Evolutionary conservation across 169 alveolate species (phyloP).

Genomic region (Pseudocohnilembus persalinus): DNA sequence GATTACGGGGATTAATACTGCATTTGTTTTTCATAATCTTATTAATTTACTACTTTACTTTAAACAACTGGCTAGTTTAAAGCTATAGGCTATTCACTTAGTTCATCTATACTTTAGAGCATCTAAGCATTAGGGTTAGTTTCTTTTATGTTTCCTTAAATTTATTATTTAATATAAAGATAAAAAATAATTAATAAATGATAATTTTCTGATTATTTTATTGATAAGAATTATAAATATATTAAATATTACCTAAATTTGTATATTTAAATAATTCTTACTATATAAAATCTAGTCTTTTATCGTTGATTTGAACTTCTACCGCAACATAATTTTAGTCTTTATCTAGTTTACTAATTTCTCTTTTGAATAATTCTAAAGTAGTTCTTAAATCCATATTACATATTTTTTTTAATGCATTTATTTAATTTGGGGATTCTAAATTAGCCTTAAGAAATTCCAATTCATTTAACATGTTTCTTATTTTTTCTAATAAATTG

Average conservation of each 20-base stretch:
- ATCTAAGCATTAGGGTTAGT: too few species aligned
- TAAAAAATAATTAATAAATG: too few species aligned
- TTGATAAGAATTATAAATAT: too few species aligned
- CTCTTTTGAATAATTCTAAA: background rate
- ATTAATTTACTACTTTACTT: too few species aligned
- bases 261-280: background rate
- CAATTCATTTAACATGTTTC: background rate
- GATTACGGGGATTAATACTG: too few species aligned
- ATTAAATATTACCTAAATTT: background rate
- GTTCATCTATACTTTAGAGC: too few species aligned
- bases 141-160: too few species aligned
- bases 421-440: background rate
- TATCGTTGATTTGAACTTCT: background rate
- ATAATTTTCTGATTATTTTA: too few species aligned
- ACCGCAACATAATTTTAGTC: background rate
- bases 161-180: too few species aligned
- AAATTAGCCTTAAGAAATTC: background rate
- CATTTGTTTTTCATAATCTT: too few species aligned
- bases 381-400: background rate
- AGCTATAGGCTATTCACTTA: too few species aligned
- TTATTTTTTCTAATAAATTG: background rate
- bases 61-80: too few species aligned
- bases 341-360: background rate
- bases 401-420: background rate
- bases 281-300: background rate